Percentiles rank a stretch among this genome's conserved stretches.
Conservation (phyloP, 1,284 basidiomycete genomes). For the Phenoliferia sp. region DNA sequence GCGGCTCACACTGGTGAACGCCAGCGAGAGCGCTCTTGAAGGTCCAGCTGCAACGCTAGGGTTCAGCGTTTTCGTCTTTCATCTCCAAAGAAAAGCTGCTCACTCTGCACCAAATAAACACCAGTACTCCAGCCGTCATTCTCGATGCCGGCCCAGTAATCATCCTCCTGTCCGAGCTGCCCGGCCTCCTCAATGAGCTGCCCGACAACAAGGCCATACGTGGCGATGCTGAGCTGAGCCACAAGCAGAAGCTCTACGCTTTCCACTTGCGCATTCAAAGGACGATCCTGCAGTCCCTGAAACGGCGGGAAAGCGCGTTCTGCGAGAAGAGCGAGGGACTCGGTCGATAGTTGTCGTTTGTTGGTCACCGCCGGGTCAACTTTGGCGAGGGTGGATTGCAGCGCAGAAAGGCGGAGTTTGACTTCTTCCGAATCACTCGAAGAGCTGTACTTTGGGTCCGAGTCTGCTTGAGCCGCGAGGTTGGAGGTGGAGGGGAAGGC, state of each 20-base stretch:
- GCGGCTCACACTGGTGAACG: slow-evolving; percentile 13
- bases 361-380: slow-evolving; percentile 3
- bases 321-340: background rate
- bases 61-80: background rate
- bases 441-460: background rate
- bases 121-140: slow-evolving; percentile 19
- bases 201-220: slow-evolving; percentile 22
- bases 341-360: background rate
- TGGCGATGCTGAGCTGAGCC: slow-evolving; percentile 27
- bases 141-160: slow-evolving; percentile 30
- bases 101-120: slow-evolving; percentile 30
- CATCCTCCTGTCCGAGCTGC: slow-evolving; percentile 27
- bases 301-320: slow-evolving; percentile 20
- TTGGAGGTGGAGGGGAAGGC: background rate
- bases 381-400: slow-evolving; percentile 11
- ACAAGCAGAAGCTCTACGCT: slow-evolving; percentile 24
- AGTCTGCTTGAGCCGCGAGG: background rate
- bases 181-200: slow-evolving; percentile 30
- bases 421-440: background rate
- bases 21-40: slow-evolving; percentile 11
- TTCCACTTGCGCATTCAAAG: slow-evolving; percentile 5
- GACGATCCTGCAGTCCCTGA: slow-evolving; percentile 4
- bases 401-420: background rate
- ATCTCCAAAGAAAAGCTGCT: background rate
- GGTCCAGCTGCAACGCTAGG: slow-evolving; percentile 12